Evolutionary conservation across 805 yeast genomes (phyloP).

Genomic region (Jamesozyma hellenica): DNA sequence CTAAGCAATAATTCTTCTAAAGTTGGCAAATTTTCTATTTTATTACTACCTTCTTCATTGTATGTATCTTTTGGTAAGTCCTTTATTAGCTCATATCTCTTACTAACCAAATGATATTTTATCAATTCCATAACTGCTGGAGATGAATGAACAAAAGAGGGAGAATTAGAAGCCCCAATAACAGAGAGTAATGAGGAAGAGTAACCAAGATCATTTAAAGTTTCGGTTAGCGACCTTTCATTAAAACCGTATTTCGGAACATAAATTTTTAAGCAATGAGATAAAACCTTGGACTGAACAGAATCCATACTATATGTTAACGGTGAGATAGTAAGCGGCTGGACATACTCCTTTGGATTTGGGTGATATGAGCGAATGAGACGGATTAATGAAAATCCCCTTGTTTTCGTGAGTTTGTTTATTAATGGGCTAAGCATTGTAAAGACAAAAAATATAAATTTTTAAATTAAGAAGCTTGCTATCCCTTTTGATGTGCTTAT

Average conservation of each 20-base stretch:
- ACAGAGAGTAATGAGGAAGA: constrained; percentile 22
- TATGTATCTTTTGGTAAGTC: constrained; percentile 20
- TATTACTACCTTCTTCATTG: constrained; percentile 4
- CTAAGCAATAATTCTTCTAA: constrained; percentile 37
- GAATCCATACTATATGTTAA: constrained; percentile 22
- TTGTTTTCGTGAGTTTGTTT: neutral
- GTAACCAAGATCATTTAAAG: constrained; percentile 20
- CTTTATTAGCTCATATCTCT: constrained; percentile 35
- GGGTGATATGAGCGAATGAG: constrained; percentile 21
- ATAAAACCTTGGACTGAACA: constrained; percentile 19
- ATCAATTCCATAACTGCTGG: constrained; percentile 39
- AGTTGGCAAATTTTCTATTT: constrained; percentile 20
- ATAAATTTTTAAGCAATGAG: constrained; percentile 19
- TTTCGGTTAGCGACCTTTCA: constrained; percentile 24
- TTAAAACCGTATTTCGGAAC: constrained; percentile 27
- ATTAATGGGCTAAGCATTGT: neutral
- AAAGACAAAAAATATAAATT: neutral
- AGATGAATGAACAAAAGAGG: constrained; percentile 25
- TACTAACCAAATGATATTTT: constrained; percentile 43
- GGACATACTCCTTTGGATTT: constrained; percentile 15
- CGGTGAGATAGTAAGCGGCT: constrained; percentile 14
- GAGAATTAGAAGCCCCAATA: constrained; percentile 26
- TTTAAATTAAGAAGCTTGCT: no score
- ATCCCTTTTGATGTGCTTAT: no score
- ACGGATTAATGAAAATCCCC: neutral